Percentiles rank a stretch among this genome's conserved stretches.
These are phyloP conservation scores for Coniophora puteana DNA, from an alignment of 1,284 basidiomycete genomes.

Conservation along the genomic window DNA sequence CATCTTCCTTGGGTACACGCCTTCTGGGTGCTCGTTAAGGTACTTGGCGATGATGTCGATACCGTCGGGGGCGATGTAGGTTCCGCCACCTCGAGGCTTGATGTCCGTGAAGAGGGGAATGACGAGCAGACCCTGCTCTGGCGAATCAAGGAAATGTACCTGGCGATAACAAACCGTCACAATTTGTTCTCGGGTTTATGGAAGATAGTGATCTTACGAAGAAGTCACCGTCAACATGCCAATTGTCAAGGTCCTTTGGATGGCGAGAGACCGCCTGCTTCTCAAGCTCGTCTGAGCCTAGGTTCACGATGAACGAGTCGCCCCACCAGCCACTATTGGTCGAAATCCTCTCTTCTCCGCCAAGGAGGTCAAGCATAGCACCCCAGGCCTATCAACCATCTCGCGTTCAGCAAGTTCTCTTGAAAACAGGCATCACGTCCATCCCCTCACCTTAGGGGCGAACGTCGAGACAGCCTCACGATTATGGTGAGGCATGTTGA, in stretches of 20 bases:
- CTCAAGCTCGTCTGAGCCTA: neutral
- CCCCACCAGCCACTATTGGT: constrained; percentile 2
- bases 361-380: neutral
- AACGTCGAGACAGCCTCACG: constrained; percentile 43
- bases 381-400: constrained; percentile 1
- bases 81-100: constrained; percentile 47
- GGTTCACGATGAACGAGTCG: constrained; percentile 1
- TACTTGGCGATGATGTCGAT: constrained; percentile 49
- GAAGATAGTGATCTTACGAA: neutral
- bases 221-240: constrained; percentile 3
- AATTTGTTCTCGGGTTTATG: neutral
- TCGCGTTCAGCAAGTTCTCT: neutral
- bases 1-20: constrained; percentile 40
- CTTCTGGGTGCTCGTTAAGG: constrained; percentile 52
- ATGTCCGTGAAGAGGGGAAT: constrained; percentile 58
- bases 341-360: neutral
- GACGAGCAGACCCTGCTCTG: constrained; percentile 54
- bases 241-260: constrained; percentile 1
- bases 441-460: constrained; percentile 40
- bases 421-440: neutral
- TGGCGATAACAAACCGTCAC: neutral
- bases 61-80: constrained; percentile 53
- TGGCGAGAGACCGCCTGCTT: neutral
- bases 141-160: constrained; percentile 3
- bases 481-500: constrained; percentile 52